phyloP scores from a whole-genome alignment of 495 filamentous ascomycete genomes.

The Neurospora sp. region DNA sequence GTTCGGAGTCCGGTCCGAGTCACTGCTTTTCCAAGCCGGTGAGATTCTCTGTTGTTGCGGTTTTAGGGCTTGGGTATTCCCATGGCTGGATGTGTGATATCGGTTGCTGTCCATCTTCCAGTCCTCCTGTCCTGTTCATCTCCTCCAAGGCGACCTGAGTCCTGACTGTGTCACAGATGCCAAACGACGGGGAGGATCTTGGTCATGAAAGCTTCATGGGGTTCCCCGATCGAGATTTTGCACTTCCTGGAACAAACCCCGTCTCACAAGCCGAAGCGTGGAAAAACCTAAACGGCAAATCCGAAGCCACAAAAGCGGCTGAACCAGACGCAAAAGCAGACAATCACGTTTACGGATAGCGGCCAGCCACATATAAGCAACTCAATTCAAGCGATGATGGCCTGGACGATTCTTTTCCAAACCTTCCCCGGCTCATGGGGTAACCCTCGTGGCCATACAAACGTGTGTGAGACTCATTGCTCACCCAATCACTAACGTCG shows the following conservation, averaged over 20 bases:
- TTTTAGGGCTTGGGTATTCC: no score
- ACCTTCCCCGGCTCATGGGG: background rate
- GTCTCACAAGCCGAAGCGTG: background rate
- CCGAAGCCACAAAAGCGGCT: background rate
- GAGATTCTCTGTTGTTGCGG: no score
- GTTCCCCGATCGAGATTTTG: background rate
- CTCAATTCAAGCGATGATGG: background rate
- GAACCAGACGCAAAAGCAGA: background rate
- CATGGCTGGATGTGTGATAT: no score
- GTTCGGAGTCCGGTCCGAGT: no score
- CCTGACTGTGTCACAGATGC: no score
- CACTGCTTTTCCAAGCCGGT: no score
- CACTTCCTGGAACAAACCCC: background rate
- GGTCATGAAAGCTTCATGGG: background rate
- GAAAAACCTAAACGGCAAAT: background rate
- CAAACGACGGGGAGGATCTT: no score
- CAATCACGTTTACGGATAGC: background rate
- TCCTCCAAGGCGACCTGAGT: no score
- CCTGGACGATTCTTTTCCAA: background rate
- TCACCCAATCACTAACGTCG: background rate
- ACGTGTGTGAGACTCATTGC: background rate
- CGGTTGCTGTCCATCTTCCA: no score
- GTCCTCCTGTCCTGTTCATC: no score
- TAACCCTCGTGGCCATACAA: background rate
- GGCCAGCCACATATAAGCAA: background rate